Conservation (phyloP, 1,139 yeast genomes). For the Pichia cactophila region DNA sequence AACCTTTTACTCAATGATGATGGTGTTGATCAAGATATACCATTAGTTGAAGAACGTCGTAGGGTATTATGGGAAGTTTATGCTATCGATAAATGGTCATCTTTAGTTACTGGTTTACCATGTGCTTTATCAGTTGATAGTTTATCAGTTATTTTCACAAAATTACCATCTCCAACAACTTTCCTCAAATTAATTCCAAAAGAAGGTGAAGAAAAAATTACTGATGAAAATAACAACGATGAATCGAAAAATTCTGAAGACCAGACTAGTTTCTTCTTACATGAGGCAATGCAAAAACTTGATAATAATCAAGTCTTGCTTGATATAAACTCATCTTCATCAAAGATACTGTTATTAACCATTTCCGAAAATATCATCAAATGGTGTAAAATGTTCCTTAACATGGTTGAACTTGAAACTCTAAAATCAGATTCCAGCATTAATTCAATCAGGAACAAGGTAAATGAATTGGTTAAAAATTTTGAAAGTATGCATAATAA, state of each 20-base stretch:
- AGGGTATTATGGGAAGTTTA: constrained; percentile 26
- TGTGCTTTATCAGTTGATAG: constrained; percentile 24
- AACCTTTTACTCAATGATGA: constrained; percentile 17
- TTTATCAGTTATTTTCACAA: constrained; percentile 23
- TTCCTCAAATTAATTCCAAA: constrained; percentile 18
- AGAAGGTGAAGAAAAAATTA: not conserved
- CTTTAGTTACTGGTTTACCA: constrained; percentile 27
- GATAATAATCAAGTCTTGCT: constrained; percentile 23
- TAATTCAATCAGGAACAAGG: constrained; percentile 17
- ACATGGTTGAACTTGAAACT: constrained; percentile 22
- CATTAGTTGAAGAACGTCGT: constrained; percentile 24
- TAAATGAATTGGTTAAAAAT: constrained; percentile 21
- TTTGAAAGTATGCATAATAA: constrained; percentile 23
- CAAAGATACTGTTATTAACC: constrained; percentile 22
- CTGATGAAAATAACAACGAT: not conserved
- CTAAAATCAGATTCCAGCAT: constrained; percentile 17
- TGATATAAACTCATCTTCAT: constrained; percentile 22
- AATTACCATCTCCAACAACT: constrained; percentile 25
- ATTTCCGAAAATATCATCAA: constrained; percentile 25
- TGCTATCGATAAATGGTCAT: constrained; percentile 25
- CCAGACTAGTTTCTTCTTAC: constrained; percentile 18
- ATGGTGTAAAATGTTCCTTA: constrained; percentile 27
- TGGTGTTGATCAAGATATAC: constrained; percentile 19
- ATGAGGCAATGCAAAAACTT: constrained; percentile 25
- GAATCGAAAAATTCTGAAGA: constrained; percentile 4